A percentile compares a stretch with the other conserved stretches of the same genome.
Conservation (phyloP, 352 stramenopile species). For the Pythium periplocum region DNA sequence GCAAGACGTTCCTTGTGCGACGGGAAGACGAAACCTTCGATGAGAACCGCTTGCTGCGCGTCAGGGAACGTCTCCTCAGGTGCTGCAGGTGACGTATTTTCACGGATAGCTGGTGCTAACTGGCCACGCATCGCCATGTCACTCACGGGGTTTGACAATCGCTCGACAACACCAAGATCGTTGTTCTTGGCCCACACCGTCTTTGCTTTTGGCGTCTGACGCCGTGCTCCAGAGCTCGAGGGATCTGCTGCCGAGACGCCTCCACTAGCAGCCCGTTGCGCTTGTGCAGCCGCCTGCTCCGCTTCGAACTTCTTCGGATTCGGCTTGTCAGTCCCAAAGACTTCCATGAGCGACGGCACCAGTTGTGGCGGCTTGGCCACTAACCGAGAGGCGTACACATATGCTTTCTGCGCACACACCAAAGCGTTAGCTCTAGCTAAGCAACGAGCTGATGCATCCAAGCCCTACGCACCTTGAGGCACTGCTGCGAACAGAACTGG, state of each 20-base stretch:
- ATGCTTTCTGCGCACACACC: conserved; percentile 50
- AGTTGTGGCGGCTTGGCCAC: conserved; percentile 75
- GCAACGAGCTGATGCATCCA: too few species aligned
- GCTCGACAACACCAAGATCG: conserved; percentile 66
- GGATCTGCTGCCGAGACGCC: neutral
- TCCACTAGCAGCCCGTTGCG: neutral
- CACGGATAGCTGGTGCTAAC: conserved; percentile 25
- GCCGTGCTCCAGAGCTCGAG: conserved; percentile 4
- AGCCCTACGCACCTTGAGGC: conserved; percentile 40
- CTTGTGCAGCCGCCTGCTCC: conserved; percentile 5
- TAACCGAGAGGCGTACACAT: conserved; percentile 52
- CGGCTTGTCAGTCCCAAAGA: conserved; percentile 75
- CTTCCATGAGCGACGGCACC: conserved; percentile 66
- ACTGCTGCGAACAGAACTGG: conserved; percentile 74
- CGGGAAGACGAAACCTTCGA: conserved; percentile 83
- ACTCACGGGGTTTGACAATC: conserved; percentile 8
- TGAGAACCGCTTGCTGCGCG: conserved; percentile 52
- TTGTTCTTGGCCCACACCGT: conserved; percentile 72
- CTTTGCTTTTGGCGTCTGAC: conserved; percentile 34
- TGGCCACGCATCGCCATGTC: conserved; percentile 11
- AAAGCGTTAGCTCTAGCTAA: neutral
- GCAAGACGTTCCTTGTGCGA: conserved; percentile 70
- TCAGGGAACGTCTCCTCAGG: conserved; percentile 50
- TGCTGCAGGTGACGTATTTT: conserved; percentile 29
- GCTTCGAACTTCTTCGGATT: conserved; percentile 47